Percentiles rank a stretch among this genome's conserved stretches.
Evolutionary conservation across 148 eudicot genomes (phyloP).

Genomic region (Arctostaphylos glauca): DNA sequence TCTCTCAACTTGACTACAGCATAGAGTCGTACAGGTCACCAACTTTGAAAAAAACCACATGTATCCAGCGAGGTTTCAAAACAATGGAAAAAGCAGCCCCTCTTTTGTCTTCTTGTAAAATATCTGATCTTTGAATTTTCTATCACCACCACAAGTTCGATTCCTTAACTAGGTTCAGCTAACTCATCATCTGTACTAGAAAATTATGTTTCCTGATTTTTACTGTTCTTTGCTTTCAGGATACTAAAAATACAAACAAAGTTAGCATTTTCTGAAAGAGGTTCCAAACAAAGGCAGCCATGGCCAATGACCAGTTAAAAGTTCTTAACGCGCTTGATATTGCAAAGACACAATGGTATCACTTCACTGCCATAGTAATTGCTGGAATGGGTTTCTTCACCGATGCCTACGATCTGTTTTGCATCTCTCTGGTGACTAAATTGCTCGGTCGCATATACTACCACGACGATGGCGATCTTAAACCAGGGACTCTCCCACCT

Average conservation of each 20-base stretch:
- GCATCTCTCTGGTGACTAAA: constrained; percentile 61
- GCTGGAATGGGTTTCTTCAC: constrained; percentile 76
- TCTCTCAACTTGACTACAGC: not conserved
- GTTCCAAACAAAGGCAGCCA: constrained; percentile 7
- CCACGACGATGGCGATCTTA: constrained; percentile 28
- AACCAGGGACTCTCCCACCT: constrained; percentile 61
- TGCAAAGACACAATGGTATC: constrained; percentile 72
- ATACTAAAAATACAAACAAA: not conserved
- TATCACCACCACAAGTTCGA: not conserved
- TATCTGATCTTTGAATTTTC: not conserved
- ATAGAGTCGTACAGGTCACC: not conserved
- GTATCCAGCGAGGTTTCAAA: not conserved
- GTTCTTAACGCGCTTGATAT: constrained; percentile 55
- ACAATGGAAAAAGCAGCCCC: not conserved
- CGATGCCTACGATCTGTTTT: constrained; percentile 65
- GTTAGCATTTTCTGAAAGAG: not conserved
- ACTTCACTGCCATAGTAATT: constrained; percentile 59
- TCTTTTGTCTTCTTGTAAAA: not conserved
- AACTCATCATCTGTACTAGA: not conserved
- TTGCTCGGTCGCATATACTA: constrained; percentile 60
- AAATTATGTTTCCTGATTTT: not conserved
- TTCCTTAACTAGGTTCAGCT: not conserved
- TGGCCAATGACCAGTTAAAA: constrained; percentile 44
- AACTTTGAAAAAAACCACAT: not conserved
- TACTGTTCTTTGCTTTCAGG: not conserved